phyloP scores from a whole-genome alignment of 805 yeast species.

The Candida coquimbonensis region DNA sequence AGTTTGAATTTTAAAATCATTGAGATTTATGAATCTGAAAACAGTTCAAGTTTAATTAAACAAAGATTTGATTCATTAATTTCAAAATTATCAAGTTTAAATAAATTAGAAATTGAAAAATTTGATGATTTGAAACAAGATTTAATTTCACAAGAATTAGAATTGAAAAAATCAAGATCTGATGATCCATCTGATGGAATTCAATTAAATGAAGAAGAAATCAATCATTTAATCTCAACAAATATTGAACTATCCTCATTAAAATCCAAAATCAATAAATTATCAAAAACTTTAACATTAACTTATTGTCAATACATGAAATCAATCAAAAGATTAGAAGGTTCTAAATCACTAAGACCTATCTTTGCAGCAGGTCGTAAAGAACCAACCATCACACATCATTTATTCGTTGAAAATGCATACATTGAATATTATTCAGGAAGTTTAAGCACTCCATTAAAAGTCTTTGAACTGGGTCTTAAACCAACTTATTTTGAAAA shows the following conservation, averaged over 20 bases:
- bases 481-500: slow-evolving; percentile 39
- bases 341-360: slow-evolving; percentile 64
- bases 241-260: slow-evolving; percentile 11
- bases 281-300: slow-evolving; percentile 43
- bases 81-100: slow-evolving; percentile 34
- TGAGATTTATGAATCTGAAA: slow-evolving; percentile 59
- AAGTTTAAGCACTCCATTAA: slow-evolving; percentile 52
- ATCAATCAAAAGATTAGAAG: slow-evolving; percentile 58
- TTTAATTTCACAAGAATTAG: slow-evolving; percentile 5
- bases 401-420: slow-evolving; percentile 78
- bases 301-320: slow-evolving; percentile 68
- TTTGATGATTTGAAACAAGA: slow-evolving; percentile 15
- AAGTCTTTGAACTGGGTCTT: slow-evolving; percentile 75
- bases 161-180: not conserved
- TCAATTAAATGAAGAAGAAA: slow-evolving; percentile 14
- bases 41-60: slow-evolving; percentile 43
- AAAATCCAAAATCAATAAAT: slow-evolving; percentile 15
- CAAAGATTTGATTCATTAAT: slow-evolving; percentile 45
- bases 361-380: slow-evolving; percentile 66
- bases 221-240: slow-evolving; percentile 10
- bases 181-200: slow-evolving; percentile 6
- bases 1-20: slow-evolving; percentile 60
- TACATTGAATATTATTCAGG: slow-evolving; percentile 66
- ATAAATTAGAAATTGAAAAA: slow-evolving; percentile 21
- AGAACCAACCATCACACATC: slow-evolving; percentile 49